Evolutionary conservation across 257 asterid genomes (phyloP), one percentile per base, ranked within the genome.

Genomic region (Coffea canephora): DNA sequence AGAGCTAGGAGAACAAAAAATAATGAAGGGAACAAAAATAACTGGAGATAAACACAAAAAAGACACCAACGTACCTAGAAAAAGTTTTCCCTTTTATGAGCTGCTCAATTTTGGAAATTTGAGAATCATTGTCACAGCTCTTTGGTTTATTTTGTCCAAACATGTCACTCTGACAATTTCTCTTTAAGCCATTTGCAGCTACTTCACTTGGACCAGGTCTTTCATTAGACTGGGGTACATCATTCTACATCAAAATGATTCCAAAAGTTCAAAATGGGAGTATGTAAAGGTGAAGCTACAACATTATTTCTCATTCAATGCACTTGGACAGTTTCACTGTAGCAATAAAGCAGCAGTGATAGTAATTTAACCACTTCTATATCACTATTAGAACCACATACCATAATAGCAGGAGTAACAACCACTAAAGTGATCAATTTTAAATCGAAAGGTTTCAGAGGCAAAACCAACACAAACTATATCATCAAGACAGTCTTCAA

Each of bases 51-150:
- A 25, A 45, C 16, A n/a, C 31, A 12, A 67, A 41, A 59, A 14
- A 81, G 39, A 25, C 52, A 76, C 80, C 73, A 46, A 71, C 0
- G 10, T 87, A 94, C 98, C 97, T 83, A 1, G 97, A 87, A 81
- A 91, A 92, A 77, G 88, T 83, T 84, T 82, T 88, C 71, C 89
- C 94, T 82, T 89, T 86, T 78, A 92, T 87, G 83, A 92, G 78
- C 88, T 90, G 91, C 90, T 89, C 96, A 74, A 94, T 91, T 83
- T 87, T 88, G 67, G 89, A 85, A 84, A 91, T 83, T 45, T 84
- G 87, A 77, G 87, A 74, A 82, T 86, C 84, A 75, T 80, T 83
- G 61, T 79, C 46, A 9, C 84, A 74, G 69, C 71, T 75, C 72
- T 82, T 71, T 70, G 74, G 79, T 41, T 83, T 69, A 71, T 78